A percentile compares a stretch with the other conserved stretches of the same genome.
These are phyloP conservation scores for Curvularia verruculosa DNA, from an alignment of 2,329 filamentous ascomycete species.

Conservation along the genomic window DNA sequence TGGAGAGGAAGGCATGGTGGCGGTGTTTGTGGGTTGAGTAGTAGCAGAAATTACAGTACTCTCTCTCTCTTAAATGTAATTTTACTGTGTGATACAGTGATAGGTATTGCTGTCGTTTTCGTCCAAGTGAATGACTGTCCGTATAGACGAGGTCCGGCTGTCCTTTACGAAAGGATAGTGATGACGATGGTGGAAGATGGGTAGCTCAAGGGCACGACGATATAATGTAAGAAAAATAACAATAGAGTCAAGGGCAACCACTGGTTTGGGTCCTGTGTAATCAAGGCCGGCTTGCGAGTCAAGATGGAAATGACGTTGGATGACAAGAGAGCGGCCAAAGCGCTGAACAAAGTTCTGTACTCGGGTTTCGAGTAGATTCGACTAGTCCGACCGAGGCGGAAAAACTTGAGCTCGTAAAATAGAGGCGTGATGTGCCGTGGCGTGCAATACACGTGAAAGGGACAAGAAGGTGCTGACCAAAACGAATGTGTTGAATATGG, in stretches of 20 bases:
- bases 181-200: background rate
- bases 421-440: background rate
- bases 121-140: background rate
- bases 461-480: background rate
- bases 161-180: background rate
- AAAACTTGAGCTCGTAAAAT: conserved; percentile 6
- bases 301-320: background rate
- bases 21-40: conserved; percentile 8
- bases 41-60: conserved; percentile 1
- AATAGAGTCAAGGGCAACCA: background rate
- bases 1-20: conserved; percentile 37
- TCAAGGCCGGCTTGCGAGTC: background rate
- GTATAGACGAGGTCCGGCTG: background rate
- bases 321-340: conserved; percentile 1
- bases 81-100: background rate
- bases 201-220: background rate
- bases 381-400: conserved; percentile 20
- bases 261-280: background rate
- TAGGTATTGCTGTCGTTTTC: background rate
- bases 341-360: conserved; percentile 7
- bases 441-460: conserved; percentile 1
- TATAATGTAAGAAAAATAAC: background rate
- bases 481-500: conserved; percentile 23
- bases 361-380: conserved; percentile 22
- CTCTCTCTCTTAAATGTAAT: background rate